Base-by-base conservation (phyloP, 2,329 filamentous ascomycete genomes). In the Pseudocercospora ulei region DNA sequence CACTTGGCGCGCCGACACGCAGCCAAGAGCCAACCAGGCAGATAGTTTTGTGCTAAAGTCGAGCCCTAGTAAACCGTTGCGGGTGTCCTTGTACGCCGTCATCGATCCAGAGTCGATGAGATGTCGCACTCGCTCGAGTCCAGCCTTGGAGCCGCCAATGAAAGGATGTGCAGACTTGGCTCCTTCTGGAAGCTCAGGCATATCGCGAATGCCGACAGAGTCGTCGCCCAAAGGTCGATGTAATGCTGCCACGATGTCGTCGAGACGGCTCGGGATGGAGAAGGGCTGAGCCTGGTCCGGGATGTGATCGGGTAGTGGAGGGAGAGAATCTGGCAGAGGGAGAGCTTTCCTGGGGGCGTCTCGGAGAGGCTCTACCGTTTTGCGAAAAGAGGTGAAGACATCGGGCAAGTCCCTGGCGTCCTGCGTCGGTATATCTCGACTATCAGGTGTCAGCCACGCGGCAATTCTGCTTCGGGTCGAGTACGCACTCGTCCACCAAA, bases 41-140 rank as follows among this genome's bases (percentile, higher is more conserved):
- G 82, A 84, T 0, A 88, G 64, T 44, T 86, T 87, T 2, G 81
- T 85, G 52, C 77, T 82, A 54, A 78, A 85, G 48, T 84, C 78
- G 1, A 66, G 56, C 1, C 81, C 82, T 0, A 86, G 57, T 1
- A 86, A 66, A 0, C 78, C 79, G 43, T 87, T 85, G 2, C 81
- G 71, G 0, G 78, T 82, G 11, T 73, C 68, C 53, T 82, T 80
- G 58, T 87, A 88, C 1, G 62, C 61, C 0, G 66, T 71, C 61
- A 80, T 74, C 4, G 69, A 64, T 1, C 78, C 78, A 1, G 69
- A 72, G 5, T 65, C 65, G 35, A 85, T 66, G 3, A 85, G 65
- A 47, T 80, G 67, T 2, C 62, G 53, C 2, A 87, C 58, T 0
- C 82, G 73, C 2, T 73, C 57, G 14, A 69, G 68, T 0, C 69